Conservation (phyloP, 1,284 basidiomycete genomes). For the Mycosarcoma mackinlayi region DNA sequence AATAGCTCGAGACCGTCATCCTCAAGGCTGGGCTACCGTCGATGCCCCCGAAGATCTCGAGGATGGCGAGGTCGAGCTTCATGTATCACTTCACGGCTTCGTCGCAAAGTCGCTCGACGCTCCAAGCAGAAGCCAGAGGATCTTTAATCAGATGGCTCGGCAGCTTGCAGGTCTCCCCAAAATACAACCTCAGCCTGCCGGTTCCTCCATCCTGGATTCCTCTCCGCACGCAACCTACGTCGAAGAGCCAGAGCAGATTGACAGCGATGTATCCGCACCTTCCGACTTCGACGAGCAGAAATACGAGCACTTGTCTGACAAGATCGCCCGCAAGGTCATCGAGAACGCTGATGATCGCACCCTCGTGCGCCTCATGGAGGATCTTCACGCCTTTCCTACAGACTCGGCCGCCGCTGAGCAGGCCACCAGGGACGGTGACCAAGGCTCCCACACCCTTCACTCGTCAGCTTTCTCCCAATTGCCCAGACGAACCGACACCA, state of each 20-base stretch:
- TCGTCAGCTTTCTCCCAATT: neutral
- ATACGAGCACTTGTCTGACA: constrained; percentile 27
- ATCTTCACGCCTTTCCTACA: constrained; percentile 52
- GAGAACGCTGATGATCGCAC: constrained; percentile 47
- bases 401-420: constrained; percentile 37
- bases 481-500: constrained; percentile 29
- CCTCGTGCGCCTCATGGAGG: constrained; percentile 47
- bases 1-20: constrained; percentile 46
- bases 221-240: constrained; percentile 18
- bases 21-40: constrained; percentile 39
- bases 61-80: constrained; percentile 52
- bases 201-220: constrained; percentile 18
- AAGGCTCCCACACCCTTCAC: neutral
- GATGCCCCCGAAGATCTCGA: constrained; percentile 48
- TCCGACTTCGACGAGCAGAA: neutral
- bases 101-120: constrained; percentile 30
- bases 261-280: neutral
- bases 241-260: constrained; percentile 38
- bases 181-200: constrained; percentile 21
- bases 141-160: constrained; percentile 55
- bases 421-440: constrained; percentile 10
- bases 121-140: constrained; percentile 41
- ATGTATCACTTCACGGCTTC: constrained; percentile 40
- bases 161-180: constrained; percentile 45
- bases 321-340: constrained; percentile 38